phyloP scores from a whole-genome alignment of 2,329 filamentous ascomycete genomes.

The Dothistroma septosporum region DNA sequence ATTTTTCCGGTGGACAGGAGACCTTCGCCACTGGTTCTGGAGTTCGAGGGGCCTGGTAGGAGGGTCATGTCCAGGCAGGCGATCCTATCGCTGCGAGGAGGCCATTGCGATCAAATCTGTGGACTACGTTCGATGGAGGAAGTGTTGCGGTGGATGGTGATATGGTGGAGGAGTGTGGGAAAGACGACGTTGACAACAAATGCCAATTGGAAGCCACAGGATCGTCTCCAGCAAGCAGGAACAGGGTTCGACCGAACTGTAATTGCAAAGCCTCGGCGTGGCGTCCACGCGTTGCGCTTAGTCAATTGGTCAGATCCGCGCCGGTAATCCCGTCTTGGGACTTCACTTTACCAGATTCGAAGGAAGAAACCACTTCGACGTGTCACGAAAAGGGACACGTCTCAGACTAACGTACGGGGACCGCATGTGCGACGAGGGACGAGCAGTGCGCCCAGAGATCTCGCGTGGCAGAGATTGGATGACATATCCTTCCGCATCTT shows the following conservation, averaged over 20 bases:
- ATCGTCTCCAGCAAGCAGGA: neutral
- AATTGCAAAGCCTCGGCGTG: neutral
- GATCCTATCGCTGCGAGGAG: neutral
- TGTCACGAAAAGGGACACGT: neutral
- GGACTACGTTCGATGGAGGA: neutral
- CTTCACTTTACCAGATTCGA: neutral
- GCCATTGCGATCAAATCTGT: neutral
- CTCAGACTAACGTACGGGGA: neutral
- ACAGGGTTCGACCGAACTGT: neutral
- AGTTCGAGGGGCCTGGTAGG: neutral
- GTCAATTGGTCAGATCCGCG: neutral
- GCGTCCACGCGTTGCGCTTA: neutral
- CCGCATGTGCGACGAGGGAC: neutral
- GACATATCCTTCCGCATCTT: too few species aligned
- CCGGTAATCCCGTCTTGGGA: neutral
- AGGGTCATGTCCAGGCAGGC: neutral
- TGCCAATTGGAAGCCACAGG: neutral
- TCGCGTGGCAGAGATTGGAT: neutral
- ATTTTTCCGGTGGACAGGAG: neutral
- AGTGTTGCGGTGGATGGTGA: neutral
- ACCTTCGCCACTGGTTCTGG: neutral
- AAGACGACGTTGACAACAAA: neutral
- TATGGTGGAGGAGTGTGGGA: neutral
- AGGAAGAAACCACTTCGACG: neutral
- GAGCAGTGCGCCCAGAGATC: neutral